Evolutionary conservation across 768 basidiomycete species (phyloP).

Genomic region (Daedalea quercina): DNA sequence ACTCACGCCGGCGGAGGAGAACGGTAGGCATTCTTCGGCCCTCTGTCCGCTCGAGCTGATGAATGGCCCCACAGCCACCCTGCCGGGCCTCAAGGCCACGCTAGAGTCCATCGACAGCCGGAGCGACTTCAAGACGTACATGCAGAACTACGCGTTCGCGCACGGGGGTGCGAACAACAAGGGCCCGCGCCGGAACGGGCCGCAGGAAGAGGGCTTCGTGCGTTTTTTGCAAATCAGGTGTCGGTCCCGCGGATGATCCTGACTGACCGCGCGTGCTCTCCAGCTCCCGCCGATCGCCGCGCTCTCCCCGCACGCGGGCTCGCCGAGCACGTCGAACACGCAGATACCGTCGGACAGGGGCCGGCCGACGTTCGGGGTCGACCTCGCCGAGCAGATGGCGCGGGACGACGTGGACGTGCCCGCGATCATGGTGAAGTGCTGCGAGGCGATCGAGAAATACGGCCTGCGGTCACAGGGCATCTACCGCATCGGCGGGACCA

Average conservation of each 20-base stretch:
- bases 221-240: constrained; percentile 30
- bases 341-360: constrained; percentile 50
- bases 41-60: not conserved
- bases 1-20: constrained; percentile 63
- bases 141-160: constrained; percentile 96
- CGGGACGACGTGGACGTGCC: constrained; percentile 90
- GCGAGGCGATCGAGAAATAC: constrained; percentile 85
- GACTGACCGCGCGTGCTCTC: constrained; percentile 5
- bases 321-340: constrained; percentile 23
- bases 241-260: not conserved
- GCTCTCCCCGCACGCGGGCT: constrained; percentile 25
- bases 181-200: constrained; percentile 86
- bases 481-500: constrained; percentile 89
- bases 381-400: constrained; percentile 89
- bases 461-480: constrained; percentile 84
- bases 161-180: constrained; percentile 53
- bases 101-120: constrained; percentile 93
- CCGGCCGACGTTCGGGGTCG: constrained; percentile 87
- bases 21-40: constrained; percentile 37
- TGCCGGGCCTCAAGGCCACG: constrained; percentile 72
- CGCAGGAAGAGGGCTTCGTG: constrained; percentile 90
- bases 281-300: constrained; percentile 61
- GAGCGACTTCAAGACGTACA: constrained; percentile 90
- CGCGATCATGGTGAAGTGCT: constrained; percentile 80
- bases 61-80: not conserved